Evolutionary conservation across 2,329 filamentous ascomycete species (phyloP).

Genomic region (Penicillium palitans): DNA sequence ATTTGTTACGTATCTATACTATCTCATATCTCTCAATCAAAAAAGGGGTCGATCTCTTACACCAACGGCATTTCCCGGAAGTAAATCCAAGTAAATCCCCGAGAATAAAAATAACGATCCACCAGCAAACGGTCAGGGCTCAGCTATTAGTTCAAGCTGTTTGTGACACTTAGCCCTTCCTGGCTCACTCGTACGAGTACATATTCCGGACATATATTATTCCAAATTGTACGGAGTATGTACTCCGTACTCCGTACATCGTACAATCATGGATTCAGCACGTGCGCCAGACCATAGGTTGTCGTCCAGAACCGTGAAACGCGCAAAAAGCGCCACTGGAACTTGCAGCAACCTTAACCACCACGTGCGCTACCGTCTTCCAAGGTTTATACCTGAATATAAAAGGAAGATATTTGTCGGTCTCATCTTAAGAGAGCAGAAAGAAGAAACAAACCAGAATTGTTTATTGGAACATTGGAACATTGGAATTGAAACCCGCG

Average conservation of each 20-base stretch:
- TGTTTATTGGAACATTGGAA: not conserved
- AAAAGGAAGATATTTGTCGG: conserved; percentile 10
- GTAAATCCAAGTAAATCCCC: conserved; percentile 1
- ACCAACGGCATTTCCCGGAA: not conserved
- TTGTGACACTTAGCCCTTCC: not conserved
- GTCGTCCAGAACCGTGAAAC: not conserved
- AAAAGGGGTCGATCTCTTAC: not conserved
- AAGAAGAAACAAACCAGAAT: not conserved
- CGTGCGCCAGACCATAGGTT: not conserved
- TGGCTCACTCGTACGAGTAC: not conserved
- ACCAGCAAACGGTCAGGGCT: not conserved
- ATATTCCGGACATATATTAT: not conserved
- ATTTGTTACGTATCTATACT: conserved; percentile 4
- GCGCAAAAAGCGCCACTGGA: not conserved
- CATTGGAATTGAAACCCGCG: not conserved
- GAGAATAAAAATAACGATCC: conserved; percentile 5
- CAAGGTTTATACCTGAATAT: not conserved
- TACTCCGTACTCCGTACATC: not conserved
- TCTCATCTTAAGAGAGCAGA: not conserved
- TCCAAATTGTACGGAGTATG: not conserved
- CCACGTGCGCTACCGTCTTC: not conserved
- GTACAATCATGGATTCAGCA: not conserved
- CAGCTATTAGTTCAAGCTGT: not conserved
- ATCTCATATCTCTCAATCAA: conserved; percentile 8
- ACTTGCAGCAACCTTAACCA: not conserved